Evolutionary conservation across 495 filamentous ascomycete genomes (phyloP).

Genomic region (Bacidia rubella): DNA sequence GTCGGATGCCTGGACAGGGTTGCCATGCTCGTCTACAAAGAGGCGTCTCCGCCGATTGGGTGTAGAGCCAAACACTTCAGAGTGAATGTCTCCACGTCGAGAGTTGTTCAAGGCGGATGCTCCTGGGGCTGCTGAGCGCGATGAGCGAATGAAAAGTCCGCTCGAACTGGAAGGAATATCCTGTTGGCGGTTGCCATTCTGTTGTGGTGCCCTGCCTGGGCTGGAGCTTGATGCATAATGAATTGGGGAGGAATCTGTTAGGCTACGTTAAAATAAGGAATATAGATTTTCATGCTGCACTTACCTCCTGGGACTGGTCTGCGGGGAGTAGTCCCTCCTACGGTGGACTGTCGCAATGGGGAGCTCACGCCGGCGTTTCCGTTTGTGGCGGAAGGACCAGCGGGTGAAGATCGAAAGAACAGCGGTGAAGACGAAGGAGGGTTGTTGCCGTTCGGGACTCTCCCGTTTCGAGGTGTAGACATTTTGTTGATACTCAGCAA

Average conservation of each 20-base stretch:
- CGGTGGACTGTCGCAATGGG: slow-evolving; percentile 46
- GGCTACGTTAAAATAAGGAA: slow-evolving; percentile 1
- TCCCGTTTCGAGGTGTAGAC: slow-evolving; percentile 1
- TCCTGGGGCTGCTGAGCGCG: slow-evolving; percentile 37
- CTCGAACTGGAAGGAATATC: slow-evolving; percentile 68
- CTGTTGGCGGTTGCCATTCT: slow-evolving; percentile 41
- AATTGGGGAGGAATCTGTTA: slow-evolving; percentile 75
- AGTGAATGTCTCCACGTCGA: slow-evolving; percentile 73
- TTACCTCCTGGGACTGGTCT: slow-evolving; percentile 21
- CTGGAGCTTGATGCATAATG: slow-evolving; percentile 80
- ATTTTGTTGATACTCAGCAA: neutral
- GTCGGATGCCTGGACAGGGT: slow-evolving; percentile 59
- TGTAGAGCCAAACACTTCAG: slow-evolving; percentile 55
- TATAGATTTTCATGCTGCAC: slow-evolving; percentile 7
- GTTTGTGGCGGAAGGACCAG: slow-evolving; percentile 40
- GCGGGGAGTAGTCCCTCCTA: slow-evolving; percentile 62
- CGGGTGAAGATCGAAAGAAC: slow-evolving; percentile 69
- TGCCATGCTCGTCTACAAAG: slow-evolving; percentile 70
- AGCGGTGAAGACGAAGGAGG: slow-evolving; percentile 57
- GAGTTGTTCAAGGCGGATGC: slow-evolving; percentile 31
- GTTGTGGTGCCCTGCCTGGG: slow-evolving; percentile 39
- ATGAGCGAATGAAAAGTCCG: slow-evolving; percentile 67
- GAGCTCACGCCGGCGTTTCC: slow-evolving; percentile 49
- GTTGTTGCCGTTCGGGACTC: slow-evolving; percentile 15
- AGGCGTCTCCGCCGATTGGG: slow-evolving; percentile 52